These are phyloP conservation scores for Melampsora americana DNA, from an alignment of 1,284 basidiomycete species.

Conservation along the genomic window DNA sequence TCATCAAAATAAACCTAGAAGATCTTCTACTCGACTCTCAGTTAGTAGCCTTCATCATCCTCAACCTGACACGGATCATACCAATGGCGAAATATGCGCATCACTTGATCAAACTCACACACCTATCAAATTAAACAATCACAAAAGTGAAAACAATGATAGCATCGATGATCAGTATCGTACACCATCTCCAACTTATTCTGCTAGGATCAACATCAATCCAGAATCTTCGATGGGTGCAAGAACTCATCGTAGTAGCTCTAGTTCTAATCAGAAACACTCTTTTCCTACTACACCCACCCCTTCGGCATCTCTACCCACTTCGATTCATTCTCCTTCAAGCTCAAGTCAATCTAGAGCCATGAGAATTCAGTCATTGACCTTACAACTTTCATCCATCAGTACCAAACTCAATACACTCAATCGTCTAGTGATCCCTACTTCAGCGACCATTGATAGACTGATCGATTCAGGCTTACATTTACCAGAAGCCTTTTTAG, in stretches of 20 bases:
- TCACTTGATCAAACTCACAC: not conserved
- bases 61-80: constrained; percentile 11
- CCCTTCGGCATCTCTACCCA: not conserved
- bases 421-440: constrained; percentile 25
- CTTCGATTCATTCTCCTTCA: constrained; percentile 16
- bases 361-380: constrained; percentile 39
- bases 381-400: constrained; percentile 39
- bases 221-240: constrained; percentile 2
- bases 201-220: not conserved
- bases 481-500: constrained; percentile 38
- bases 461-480: constrained; percentile 34
- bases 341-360: constrained; percentile 34
- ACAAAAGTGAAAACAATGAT: not conserved
- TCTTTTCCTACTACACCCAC: not conserved
- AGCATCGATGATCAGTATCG: not conserved
- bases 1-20: not conserved
- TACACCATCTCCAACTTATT: not conserved
- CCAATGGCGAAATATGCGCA: not conserved
- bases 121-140: not conserved
- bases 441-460: constrained; percentile 33
- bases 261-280: not conserved
- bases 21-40: not conserved
- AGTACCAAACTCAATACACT: constrained; percentile 33
- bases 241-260: not conserved
- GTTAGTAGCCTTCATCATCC: not conserved